Base-by-base conservation (phyloP, 257 asterid species). In the Lavandula angustifolia region DNA sequence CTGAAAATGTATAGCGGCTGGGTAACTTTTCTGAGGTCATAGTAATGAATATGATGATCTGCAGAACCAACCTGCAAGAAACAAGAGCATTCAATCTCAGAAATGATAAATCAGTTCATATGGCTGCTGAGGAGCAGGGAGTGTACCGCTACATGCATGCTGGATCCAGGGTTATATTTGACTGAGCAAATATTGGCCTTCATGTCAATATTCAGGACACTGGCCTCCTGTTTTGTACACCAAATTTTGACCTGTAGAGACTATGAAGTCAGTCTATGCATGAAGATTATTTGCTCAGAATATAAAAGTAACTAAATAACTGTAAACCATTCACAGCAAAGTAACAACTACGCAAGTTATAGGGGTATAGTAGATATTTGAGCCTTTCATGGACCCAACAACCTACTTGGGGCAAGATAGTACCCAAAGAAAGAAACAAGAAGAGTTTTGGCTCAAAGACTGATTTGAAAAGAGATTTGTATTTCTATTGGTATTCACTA, bases 171-270 rank as follows among this genome's bases (percentile, higher is more conserved):
- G 80, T 91, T 91, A 71, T 82, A 91, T 71, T 87, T 91, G 80
- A 91, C 97, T 0, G 97, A 91, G 65, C 96, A 91, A 68, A 87
- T 86, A 76, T 91, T 91, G 61, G 97, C 96, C 72, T 87, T 91
- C 95, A 81, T 91, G 86, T 91, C 95, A 50, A 91, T 86, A 57
- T 80, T 85, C 38, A 82, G 82, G 55, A 80, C 95, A 71, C 97
- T 87, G 2, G 92, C 87, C 78, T 91, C 97, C 69, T 91, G 95
- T 10, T 81, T 87, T 37, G 91, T 87, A 31, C 96, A 85, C 97
- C 97, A 91, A 60, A 91, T 59, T 73, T 91, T 91, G 42, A 91
- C 96, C 97, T 91, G 83, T 68, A 51, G 57, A 70, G 64, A 47
- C 66, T 59, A 55, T 64, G 17, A 44, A 55, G 66, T 72, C 66